Percentiles rank a stretch among this genome's conserved stretches.
phyloP scores from a whole-genome alignment of 352 stramenopile genomes.

The Pythium utonaiense region DNA sequence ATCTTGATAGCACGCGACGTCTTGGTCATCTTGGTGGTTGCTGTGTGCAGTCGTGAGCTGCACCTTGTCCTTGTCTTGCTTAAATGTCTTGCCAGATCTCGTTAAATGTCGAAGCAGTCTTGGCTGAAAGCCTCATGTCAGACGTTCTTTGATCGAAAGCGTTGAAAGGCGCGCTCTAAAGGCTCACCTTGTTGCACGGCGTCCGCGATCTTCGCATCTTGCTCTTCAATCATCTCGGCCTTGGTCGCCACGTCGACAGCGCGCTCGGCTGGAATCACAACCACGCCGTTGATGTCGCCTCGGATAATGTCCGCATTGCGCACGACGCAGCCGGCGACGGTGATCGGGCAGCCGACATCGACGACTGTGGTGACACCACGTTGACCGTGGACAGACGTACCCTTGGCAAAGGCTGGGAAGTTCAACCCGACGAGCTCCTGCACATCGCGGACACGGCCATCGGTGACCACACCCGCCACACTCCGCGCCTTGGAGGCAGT shows the following conservation, averaged over 20 bases:
- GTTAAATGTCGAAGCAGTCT: slow-evolving; percentile 34
- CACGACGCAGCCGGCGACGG: slow-evolving; percentile 73
- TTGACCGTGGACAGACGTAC: slow-evolving; percentile 73
- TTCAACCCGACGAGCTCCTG: slow-evolving; percentile 64
- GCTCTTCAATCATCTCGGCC: slow-evolving; percentile 75
- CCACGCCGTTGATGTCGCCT: slow-evolving; percentile 76
- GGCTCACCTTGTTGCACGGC: slow-evolving; percentile 76
- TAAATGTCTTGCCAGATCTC: slow-evolving; percentile 38
- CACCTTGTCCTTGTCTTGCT: slow-evolving; percentile 7
- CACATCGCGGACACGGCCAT: slow-evolving; percentile 72
- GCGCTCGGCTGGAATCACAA: slow-evolving; percentile 71
- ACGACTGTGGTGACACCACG: slow-evolving; percentile 55
- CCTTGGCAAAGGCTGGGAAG: slow-evolving; percentile 66
- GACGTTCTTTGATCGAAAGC: slow-evolving; percentile 71
- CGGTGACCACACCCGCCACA: slow-evolving; percentile 63
- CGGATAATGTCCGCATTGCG: slow-evolving; percentile 78
- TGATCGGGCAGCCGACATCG: slow-evolving; percentile 62
- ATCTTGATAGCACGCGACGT: background rate
- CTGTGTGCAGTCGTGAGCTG: background rate
- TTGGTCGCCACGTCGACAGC: slow-evolving; percentile 66
- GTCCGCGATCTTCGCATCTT: slow-evolving; percentile 75
- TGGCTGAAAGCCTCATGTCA: slow-evolving; percentile 43
- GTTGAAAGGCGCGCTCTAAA: slow-evolving; percentile 71
- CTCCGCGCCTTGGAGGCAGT: slow-evolving; percentile 67
- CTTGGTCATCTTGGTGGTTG: background rate